Evolutionary conservation across 75 land plant species (phyloP).

Genomic region (Cupressus sempervirens): DNA sequence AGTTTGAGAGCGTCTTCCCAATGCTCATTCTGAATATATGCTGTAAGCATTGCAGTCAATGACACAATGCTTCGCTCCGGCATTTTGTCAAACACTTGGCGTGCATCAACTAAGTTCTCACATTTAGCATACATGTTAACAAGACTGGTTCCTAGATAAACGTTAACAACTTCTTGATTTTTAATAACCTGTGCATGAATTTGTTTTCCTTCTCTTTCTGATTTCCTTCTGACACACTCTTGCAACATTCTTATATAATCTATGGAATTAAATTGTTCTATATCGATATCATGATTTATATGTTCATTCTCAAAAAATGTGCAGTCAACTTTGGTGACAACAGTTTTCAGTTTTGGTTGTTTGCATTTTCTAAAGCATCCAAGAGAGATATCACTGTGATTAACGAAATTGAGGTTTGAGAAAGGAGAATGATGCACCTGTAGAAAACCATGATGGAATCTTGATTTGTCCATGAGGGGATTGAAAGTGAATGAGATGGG

Average conservation of each 20-base stretch:
- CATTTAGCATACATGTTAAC: not conserved
- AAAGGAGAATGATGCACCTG: not conserved
- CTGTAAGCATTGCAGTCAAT: conserved; percentile 21
- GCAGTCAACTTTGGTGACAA: not conserved
- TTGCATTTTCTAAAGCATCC: not conserved
- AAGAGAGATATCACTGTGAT: not conserved
- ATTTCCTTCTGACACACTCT: not conserved
- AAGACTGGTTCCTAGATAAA: not conserved
- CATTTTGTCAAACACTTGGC: not conserved
- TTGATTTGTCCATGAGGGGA: not conserved
- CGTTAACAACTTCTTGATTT: not conserved
- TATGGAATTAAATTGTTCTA: not conserved
- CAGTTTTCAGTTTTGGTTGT: not conserved
- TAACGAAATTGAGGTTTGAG: not conserved
- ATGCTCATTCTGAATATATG: not conserved
- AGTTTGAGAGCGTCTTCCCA: not conserved
- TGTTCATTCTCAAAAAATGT: not conserved
- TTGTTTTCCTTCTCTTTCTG: not conserved
- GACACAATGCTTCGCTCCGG: not conserved
- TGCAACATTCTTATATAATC: not conserved
- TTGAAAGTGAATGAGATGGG: not conserved
- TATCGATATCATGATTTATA: not conserved
- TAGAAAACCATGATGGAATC: not conserved
- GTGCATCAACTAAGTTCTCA: not conserved
- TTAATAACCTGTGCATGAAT: not conserved